Base-by-base conservation (phyloP, 257 asterid genomes). In the Nicotiana sylvestris region DNA sequence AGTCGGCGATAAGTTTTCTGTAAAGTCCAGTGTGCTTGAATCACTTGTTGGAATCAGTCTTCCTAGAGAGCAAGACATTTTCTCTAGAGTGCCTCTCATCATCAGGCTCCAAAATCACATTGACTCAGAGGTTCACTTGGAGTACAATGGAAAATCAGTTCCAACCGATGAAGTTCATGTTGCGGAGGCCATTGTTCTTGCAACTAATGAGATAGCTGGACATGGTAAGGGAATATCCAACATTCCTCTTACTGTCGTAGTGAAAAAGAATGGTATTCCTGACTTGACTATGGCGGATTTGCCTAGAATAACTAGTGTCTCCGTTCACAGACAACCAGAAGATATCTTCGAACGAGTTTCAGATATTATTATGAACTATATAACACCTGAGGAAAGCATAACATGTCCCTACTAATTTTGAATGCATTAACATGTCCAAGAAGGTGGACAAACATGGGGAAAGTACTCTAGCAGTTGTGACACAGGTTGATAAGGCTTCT, bases 231-330 rank as follows among this genome's bases (percentile, higher is more conserved):
- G 77, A 18, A 68, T 68, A 68, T 68, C 77, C 0, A 35, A 35
- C 1, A 35, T 68, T 0, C 55, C 77, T 68, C n/a, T 68, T 17
- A 35, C 53, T 17, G 30, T 68, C 9, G 9, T 68, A 68, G 77
- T 68, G 30, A 68, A 35, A 68, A 68, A 35, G 30, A 68, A 68
- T 68, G 77, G 77, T 2, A 30, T 68, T 35, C 77, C 77, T 18
- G 77, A 68, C 55, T 37, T 68, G 77, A 68, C 77, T 9, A 18
- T 35, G 77, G 77, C 37, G 30, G 32, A 68, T 68, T 68, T 68
- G 17, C 77, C 77, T 5, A 30, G 77, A 68, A 68, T 35, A 0
- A 37, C 55, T 35, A 18, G 30, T 17, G 77, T 68, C 39, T 16
- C 77, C 9, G 55, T 18, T 37, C 77, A 21, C 0, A 16, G 77